Conservation (phyloP, 2,329 filamentous ascomycete species). For the Diaporthe citrichinensis region DNA sequence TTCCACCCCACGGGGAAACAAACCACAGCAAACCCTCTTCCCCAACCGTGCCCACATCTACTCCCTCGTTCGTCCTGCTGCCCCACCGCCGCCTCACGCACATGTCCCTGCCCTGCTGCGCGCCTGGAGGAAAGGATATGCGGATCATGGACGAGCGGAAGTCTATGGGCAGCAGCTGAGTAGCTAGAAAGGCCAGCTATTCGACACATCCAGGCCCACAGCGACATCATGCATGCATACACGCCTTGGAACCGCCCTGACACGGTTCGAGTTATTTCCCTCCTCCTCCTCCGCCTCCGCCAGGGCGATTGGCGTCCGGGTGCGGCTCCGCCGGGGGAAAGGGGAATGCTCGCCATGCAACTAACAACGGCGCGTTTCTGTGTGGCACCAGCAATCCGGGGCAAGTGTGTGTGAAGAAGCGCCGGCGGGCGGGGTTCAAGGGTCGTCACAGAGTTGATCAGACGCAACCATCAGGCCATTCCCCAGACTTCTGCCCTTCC, state of each 20-base stretch:
- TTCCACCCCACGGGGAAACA: conserved; percentile 37
- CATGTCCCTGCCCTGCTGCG: background rate
- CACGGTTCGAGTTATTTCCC: background rate
- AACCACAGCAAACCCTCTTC: background rate
- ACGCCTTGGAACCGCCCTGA: conserved; percentile 5
- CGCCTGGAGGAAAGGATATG: conserved; percentile 11
- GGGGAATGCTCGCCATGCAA: conserved; percentile 5
- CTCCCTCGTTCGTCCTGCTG: background rate
- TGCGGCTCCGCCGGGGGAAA: conserved; percentile 39
- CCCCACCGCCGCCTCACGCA: conserved; percentile 2
- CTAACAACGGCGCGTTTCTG: background rate
- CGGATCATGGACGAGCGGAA: conserved; percentile 35
- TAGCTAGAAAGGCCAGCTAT: background rate
- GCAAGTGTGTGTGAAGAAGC: background rate
- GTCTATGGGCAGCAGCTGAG: background rate
- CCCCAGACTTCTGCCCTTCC: conserved; percentile 27
- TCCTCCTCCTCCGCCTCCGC: conserved; percentile 26
- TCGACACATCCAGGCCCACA: conserved; percentile 1
- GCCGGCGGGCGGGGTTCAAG: background rate
- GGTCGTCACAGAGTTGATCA: background rate
- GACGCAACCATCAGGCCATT: conserved; percentile 34
- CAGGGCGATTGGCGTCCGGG: conserved; percentile 2
- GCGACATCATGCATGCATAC: conserved; percentile 18
- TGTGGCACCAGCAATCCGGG: background rate
- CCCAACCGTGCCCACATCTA: conserved; percentile 29